These are phyloP conservation scores for Grifola frondosa DNA, from an alignment of 1,284 basidiomycete species.

Conservation along the genomic window DNA sequence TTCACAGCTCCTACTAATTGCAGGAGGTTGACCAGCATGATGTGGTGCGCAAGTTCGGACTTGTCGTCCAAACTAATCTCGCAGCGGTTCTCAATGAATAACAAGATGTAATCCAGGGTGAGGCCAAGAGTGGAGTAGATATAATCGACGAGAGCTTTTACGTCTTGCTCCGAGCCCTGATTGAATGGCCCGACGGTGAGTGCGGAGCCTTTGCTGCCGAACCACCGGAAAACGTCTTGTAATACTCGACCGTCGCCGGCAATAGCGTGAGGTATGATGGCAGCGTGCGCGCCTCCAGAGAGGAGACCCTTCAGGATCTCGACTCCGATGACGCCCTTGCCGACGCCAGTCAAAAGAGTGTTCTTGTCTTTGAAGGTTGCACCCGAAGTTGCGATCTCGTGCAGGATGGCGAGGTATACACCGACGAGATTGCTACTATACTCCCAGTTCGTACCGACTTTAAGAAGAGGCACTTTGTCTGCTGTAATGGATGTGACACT, in stretches of 20 bases:
- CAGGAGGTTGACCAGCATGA: conserved; percentile 93
- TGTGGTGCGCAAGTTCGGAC: conserved; percentile 95
- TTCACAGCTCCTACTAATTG: conserved; percentile 96
- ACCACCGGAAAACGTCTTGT: conserved; percentile 95
- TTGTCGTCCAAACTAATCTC: conserved; percentile 97
- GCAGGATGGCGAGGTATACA: conserved; percentile 92
- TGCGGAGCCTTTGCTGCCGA: conserved; percentile 90
- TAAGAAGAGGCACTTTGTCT: conserved; percentile 90
- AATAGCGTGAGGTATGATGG: conserved; percentile 97
- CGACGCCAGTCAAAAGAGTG: conserved; percentile 94
- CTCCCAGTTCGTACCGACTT: conserved; percentile 93
- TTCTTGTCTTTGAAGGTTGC: conserved; percentile 99
- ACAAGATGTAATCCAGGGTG: conserved; percentile 96
- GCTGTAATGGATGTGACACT: conserved; percentile 76
- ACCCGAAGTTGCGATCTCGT: conserved; percentile 96
- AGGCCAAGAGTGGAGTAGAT: conserved; percentile 92
- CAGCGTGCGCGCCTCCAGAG: conserved; percentile 91
- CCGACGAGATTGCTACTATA: conserved; percentile 95
- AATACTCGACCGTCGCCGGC: conserved; percentile 94
- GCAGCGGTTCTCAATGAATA: conserved; percentile 97
- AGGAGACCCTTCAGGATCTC: conserved; percentile 96
- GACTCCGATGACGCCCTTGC: conserved; percentile 94
- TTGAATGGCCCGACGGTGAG: conserved; percentile 98
- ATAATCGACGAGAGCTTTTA: conserved; percentile 95
- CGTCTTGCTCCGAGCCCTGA: conserved; percentile 95